Evolutionary conservation across 2,329 filamentous ascomycete species (phyloP).

Genomic region (Calonectria naviculata): DNA sequence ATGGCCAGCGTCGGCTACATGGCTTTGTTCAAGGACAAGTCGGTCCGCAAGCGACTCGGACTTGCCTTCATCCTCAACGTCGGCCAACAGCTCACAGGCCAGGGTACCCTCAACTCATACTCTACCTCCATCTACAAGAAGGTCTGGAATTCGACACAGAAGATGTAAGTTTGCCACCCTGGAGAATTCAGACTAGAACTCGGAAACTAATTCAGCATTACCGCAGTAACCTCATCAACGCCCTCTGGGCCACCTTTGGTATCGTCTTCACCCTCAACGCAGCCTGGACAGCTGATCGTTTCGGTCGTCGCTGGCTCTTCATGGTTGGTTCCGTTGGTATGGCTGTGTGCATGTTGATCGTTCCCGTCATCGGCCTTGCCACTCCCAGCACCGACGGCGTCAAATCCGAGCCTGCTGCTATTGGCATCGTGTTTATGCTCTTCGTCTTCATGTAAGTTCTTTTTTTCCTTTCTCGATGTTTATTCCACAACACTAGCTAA

Average conservation of each 20-base stretch:
- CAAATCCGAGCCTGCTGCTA: slow-evolving; percentile 69
- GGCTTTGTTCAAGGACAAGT: slow-evolving; percentile 77
- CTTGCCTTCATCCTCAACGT: slow-evolving; percentile 76
- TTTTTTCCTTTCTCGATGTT: no score
- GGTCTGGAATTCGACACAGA: slow-evolving; percentile 68
- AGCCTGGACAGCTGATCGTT: slow-evolving; percentile 78
- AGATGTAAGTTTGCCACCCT: slow-evolving; percentile 53
- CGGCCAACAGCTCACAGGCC: slow-evolving; percentile 78
- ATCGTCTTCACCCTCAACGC: slow-evolving; percentile 81
- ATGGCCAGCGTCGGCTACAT: slow-evolving; percentile 71
- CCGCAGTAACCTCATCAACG: slow-evolving; percentile 72
- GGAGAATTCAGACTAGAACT: not conserved
- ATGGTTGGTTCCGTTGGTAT: slow-evolving; percentile 77
- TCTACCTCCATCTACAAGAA: slow-evolving; percentile 80
- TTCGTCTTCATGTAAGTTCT: slow-evolving; percentile 66
- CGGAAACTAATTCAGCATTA: not conserved
- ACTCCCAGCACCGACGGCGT: slow-evolving; percentile 65
- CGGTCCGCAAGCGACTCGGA: slow-evolving; percentile 73
- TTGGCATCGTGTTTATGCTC: slow-evolving; percentile 75
- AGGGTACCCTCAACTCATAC: slow-evolving; percentile 79
- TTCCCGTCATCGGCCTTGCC: slow-evolving; percentile 55
- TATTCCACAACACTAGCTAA: not conserved
- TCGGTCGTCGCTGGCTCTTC: slow-evolving; percentile 76
- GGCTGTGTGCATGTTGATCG: slow-evolving; percentile 76
- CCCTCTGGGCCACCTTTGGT: slow-evolving; percentile 77